Base-by-base conservation (phyloP, 805 yeast genomes). In the Candida methanosorbosa region DNA sequence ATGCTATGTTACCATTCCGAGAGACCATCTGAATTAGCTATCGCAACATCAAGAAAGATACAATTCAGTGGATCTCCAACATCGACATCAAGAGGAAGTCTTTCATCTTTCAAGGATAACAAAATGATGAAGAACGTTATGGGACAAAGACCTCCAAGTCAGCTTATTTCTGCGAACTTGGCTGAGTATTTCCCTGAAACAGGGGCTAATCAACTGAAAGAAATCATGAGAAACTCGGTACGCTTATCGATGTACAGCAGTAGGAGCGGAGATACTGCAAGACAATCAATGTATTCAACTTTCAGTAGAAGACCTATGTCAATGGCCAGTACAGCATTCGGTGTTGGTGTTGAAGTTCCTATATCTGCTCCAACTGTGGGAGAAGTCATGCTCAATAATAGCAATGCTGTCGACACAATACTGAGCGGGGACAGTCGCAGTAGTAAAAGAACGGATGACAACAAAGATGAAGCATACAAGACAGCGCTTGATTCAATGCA, bases 121-220 rank as follows among this genome's bases (percentile, higher is more conserved):
- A 20, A 14, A 13, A 23, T 21, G 5, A 27, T 70, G 46, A 64
- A 73, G 37, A 66, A 63, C 36, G 70, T 83, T 39, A 79, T 80
- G 56, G 94, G 94, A 18, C 95, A 85, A 55, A 68, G 98, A 49
- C 98, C 98, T 6, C 88, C 97, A 1, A 79, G 92, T 39, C 94
- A 86, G 51, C 70, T 88, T 46, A 92, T 90, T 40, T 84, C 97
- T 2, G 78, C 88, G 2, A 86, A 90, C 50, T 63, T 90, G 43
- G 80, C 87, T 2, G 95, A 88, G 42, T 90, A 84, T 55, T 92
- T 92, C 66, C 98, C 98, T 0, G 81, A 78, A 27, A 78, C 94
- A 0, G 78, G 75, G 18, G 72, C 76, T 34, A 66, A 70, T 30
- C 80, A 80, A 38, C 67, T 92, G 41, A 81, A 81, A 40, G 78